Percentiles rank a stretch among this genome's conserved stretches.
These are phyloP conservation scores for Mycena galericulata DNA, from an alignment of 768 basidiomycete species.

Conservation along the genomic window DNA sequence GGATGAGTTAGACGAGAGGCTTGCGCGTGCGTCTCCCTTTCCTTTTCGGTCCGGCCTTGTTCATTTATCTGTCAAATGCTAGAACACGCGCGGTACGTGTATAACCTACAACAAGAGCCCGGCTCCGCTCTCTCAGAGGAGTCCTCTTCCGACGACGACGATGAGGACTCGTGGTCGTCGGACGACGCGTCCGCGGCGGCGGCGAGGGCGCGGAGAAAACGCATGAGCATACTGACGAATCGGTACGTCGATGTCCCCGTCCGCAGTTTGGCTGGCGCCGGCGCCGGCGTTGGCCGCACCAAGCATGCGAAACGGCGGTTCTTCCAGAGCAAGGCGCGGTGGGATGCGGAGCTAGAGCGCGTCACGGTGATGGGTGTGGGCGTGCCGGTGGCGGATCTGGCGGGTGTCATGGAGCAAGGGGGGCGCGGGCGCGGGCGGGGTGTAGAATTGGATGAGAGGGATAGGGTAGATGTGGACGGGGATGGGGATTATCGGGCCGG, in stretches of 20 bases:
- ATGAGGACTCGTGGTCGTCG: slow-evolving; percentile 48
- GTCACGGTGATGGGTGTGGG: not conserved
- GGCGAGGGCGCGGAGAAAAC: slow-evolving; percentile 51
- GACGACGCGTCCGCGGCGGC: slow-evolving; percentile 23
- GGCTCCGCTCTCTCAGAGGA: slow-evolving; percentile 57
- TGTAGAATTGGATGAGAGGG: not conserved
- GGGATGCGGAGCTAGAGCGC: slow-evolving; percentile 22
- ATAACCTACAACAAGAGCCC: slow-evolving; percentile 63
- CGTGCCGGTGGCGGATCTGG: slow-evolving; percentile 9
- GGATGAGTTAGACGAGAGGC: slow-evolving; percentile 75
- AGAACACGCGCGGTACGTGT: slow-evolving; percentile 80
- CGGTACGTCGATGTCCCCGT: slow-evolving; percentile 68
- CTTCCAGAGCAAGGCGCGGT: slow-evolving; percentile 58
- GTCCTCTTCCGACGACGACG: too few species aligned
- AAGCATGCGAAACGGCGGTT: slow-evolving; percentile 61
- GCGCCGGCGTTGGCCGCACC: not conserved
- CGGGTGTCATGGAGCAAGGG: slow-evolving; percentile 15
- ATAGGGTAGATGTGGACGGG: slow-evolving; percentile 14
- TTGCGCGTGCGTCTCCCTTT: slow-evolving; percentile 71
- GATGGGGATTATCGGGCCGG: slow-evolving; percentile 13
- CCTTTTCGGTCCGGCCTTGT: too few species aligned
- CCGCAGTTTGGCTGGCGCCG: too few species aligned
- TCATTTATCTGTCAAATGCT: not conserved
- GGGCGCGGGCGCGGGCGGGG: slow-evolving; percentile 3
- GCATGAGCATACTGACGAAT: slow-evolving; percentile 79